Evolutionary conservation across 129 eudicot species (phyloP).

Genomic region (Tagetes erecta): DNA sequence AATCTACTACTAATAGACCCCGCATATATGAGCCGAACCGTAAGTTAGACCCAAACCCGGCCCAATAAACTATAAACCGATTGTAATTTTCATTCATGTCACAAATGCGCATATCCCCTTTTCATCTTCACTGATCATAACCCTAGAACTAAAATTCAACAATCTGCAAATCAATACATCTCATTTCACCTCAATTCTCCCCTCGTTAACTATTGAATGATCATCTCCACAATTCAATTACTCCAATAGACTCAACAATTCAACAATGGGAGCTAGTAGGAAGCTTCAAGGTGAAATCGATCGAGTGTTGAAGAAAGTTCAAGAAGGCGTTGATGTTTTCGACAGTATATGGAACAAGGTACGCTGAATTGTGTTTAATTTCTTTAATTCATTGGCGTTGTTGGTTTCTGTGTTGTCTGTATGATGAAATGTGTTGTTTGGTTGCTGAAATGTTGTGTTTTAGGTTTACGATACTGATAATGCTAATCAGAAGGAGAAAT

Average conservation of each 20-base stretch:
- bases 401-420: not conserved
- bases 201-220: conserved; percentile 40
- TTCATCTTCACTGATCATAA: conserved; percentile 18
- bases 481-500: conserved; percentile 96
- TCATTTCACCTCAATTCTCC: not conserved
- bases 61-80: not conserved
- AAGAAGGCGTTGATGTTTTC: conserved; percentile 96
- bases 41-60: conserved; percentile 13
- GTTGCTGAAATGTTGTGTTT: conserved; percentile 15
- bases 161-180: not conserved
- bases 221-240: conserved; percentile 17
- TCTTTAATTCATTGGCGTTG: not conserved
- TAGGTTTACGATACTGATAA: conserved; percentile 98
- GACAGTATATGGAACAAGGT: conserved; percentile 99
- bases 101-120: conserved; percentile 12
- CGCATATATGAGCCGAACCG: not conserved
- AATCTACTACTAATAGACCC: too few relatives aligned
- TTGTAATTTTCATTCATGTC: not conserved
- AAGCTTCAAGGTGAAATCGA: conserved; percentile 99
- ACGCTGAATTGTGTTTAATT: not conserved
- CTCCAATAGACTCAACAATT: conserved; percentile 23
- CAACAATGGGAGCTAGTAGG: conserved; percentile 93
- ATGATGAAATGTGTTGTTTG: not conserved
- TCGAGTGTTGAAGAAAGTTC: conserved; percentile 94
- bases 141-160: conserved; percentile 13